Base-by-base conservation (phyloP, 2,329 filamentous ascomycete genomes). In the Trichoderma brevicompactum region DNA sequence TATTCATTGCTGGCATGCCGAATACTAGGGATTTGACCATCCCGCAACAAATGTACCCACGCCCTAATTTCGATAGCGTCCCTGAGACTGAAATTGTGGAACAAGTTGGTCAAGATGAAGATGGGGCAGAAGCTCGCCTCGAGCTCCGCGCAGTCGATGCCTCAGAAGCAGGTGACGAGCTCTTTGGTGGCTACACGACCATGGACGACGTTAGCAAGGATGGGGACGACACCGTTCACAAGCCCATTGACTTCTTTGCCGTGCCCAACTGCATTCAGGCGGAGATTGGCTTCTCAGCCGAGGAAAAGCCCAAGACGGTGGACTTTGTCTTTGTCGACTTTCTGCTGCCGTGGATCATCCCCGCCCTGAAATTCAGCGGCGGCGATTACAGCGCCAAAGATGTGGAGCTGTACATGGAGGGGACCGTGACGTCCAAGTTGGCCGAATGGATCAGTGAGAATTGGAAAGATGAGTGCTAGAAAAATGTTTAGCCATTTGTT, bases 271-370 rank as follows among this genome's bases (percentile, higher is more conserved):
- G 89, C 75, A 86, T 99, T 65, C 90, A 94, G 75, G 81, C 89
- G 1, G 79, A 86, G 65, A 84, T 90, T 70, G 81, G 77, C 1
- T 91, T 96, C 71, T 83, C 88, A 1, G 71, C 77, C 9, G 79
- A 76, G 6, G 82, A 74, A 6, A 80, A 85, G 15, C 91, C 92
- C 0, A 86, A 90, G 60, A 89, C 78, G 0, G 92, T 99, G 0
- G 94, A 98, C 75, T 76, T 99, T 7, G 88, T 97, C 13, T 99
- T 96, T 74, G 86, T 96, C 65, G 93, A 96, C 74, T 99, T 97
- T 75, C 88, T 98, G 41, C 85, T 95, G 77, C 88, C 88, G 9
- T 96, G 91, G 85, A 80, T 98, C 44, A 77, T 96, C 17, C 79
- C 90, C 10, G 93, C 92, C 2, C 80, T 97, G 67, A 87, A 88